These are phyloP conservation scores for Diatrype stigma DNA, from an alignment of 2,329 filamentous ascomycete genomes.

Conservation along the genomic window DNA sequence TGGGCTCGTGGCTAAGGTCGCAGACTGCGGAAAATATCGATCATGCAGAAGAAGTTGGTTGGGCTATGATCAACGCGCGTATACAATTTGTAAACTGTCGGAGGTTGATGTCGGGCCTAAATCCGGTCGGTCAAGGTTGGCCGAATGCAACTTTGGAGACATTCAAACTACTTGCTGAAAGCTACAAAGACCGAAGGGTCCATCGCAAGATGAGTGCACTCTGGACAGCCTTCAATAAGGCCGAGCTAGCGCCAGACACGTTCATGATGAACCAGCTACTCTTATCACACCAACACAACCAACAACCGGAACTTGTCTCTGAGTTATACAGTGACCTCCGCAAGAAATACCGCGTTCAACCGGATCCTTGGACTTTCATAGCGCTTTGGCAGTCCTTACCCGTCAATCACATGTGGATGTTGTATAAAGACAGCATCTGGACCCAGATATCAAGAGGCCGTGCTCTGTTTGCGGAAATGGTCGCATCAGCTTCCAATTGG, in stretches of 20 bases:
- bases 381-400: conserved; percentile 60
- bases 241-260: conserved; percentile 63
- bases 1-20: conserved; percentile 72
- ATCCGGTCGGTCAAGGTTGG: conserved; percentile 29
- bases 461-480: conserved; percentile 43
- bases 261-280: conserved; percentile 80
- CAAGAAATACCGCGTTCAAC: conserved; percentile 43
- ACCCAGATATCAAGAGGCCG: conserved; percentile 34
- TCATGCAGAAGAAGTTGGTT: conserved; percentile 65
- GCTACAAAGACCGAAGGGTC: conserved; percentile 62
- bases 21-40: conserved; percentile 49
- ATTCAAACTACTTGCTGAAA: conserved; percentile 68
- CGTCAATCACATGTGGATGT: conserved; percentile 43
- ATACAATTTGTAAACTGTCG: conserved; percentile 57
- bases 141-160: conserved; percentile 71
- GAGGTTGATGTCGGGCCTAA: conserved; percentile 25
- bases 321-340: conserved; percentile 53
- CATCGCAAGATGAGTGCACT: conserved; percentile 55
- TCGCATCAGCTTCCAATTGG: conserved; percentile 45
- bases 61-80: conserved; percentile 71
- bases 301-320: conserved; percentile 50
- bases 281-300: conserved; percentile 59
- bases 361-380: conserved; percentile 66
- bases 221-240: conserved; percentile 57
- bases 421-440: conserved; percentile 25